Percentiles rank a stretch among this genome's conserved stretches.
Conservation (phyloP, 176 grass and related monocot species). For the Bothriochloa decipiens region DNA sequence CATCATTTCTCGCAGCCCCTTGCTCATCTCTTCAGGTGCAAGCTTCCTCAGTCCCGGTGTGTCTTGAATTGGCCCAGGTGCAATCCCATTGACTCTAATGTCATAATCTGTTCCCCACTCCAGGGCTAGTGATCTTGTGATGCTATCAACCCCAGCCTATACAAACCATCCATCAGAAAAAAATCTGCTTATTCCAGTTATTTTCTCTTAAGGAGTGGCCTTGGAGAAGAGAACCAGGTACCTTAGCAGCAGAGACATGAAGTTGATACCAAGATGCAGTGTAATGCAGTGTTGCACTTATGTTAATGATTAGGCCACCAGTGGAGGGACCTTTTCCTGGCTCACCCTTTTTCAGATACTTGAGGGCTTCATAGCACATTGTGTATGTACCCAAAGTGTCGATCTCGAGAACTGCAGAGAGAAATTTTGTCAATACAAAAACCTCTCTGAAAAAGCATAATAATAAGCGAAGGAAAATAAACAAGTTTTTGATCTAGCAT, state of each 20-base stretch:
- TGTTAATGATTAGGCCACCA: constrained; percentile 90
- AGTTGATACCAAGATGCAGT: constrained; percentile 89
- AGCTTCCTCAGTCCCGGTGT: constrained; percentile 94
- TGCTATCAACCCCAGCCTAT: constrained; percentile 92
- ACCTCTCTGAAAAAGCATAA: neutral
- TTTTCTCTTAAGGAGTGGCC: neutral
- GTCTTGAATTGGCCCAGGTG: constrained; percentile 77
- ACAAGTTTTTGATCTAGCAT: neutral
- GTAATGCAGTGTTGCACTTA: constrained; percentile 94
- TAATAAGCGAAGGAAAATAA: neutral
- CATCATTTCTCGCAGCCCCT: constrained; percentile 44
- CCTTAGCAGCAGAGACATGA: constrained; percentile 92
- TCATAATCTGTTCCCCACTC: constrained; percentile 99
- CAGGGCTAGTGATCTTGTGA: constrained; percentile 92
- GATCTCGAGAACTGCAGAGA: constrained; percentile 81
- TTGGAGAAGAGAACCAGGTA: constrained; percentile 25
- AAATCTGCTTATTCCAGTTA: constrained; percentile 9
- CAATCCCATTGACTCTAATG: constrained; percentile 93
- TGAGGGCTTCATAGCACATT: constrained; percentile 87
- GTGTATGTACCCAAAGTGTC: constrained; percentile 91
- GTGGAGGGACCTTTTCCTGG: constrained; percentile 62
- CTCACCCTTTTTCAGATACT: constrained; percentile 81
- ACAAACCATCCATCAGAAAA: constrained; percentile 22
- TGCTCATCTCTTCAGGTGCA: constrained; percentile 81
- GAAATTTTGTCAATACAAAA: constrained; percentile 27